These are phyloP conservation scores for Sphagnum magellanicum DNA, from an alignment of 228 moss, liverwort and hornwort genomes.

Conservation along the genomic window DNA sequence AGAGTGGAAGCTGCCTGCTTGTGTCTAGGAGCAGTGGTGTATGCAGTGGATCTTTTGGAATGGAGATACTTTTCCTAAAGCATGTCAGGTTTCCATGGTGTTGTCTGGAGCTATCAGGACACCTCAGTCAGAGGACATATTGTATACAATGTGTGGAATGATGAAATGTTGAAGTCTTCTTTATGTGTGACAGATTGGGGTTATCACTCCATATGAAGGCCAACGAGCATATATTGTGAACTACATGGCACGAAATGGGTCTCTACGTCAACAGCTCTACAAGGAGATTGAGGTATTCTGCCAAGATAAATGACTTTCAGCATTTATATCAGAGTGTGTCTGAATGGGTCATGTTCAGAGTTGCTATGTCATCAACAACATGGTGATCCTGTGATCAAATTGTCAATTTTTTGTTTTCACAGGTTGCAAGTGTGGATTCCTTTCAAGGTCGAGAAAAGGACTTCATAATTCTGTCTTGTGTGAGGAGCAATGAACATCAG, in stretches of 20 bases:
- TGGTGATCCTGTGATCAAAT: too few species aligned
- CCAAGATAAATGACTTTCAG: too few species aligned
- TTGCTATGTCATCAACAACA: too few species aligned
- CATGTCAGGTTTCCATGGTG: too few species aligned
- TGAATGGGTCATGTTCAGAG: too few species aligned
- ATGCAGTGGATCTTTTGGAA: not conserved
- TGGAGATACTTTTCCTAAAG: not conserved
- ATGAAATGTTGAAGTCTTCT: not conserved
- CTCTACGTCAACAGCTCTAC: conserved; percentile 88
- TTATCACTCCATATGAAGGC: conserved; percentile 97
- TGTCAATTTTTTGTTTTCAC: not conserved
- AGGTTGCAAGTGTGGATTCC: conserved; percentile 68
- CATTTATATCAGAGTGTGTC: too few species aligned
- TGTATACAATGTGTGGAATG: too few species aligned
- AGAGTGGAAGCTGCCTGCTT: too few species aligned
- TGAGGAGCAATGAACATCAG: conserved; percentile 68
- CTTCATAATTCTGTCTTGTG: conserved; percentile 59
- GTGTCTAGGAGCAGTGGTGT: too few species aligned
- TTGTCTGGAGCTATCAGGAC: too few species aligned
- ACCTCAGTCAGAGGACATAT: too few species aligned
- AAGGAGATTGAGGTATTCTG: conserved; percentile 87
- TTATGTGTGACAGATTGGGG: conserved; percentile 66
- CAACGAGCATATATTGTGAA: conserved; percentile 99
- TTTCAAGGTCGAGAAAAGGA: conserved; percentile 66
- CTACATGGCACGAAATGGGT: conserved; percentile 96